phyloP scores from a whole-genome alignment of 116 monocot species.

The Papilionanthe hybrid region DNA sequence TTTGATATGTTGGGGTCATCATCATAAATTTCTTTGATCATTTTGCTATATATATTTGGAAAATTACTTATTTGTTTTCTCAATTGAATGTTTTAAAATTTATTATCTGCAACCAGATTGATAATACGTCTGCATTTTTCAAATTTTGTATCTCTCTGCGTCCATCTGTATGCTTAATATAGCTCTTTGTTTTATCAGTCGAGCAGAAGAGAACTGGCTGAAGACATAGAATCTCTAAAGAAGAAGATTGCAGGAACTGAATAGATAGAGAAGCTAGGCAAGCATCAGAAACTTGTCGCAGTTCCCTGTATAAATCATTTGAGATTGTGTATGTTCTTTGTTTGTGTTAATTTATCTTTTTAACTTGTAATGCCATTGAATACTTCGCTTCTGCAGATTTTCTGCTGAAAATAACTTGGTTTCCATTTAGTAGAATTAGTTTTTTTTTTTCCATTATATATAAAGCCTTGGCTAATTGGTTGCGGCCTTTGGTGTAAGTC shows the following conservation, averaged over 20 bases:
- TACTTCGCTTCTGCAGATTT: background rate
- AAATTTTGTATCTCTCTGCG: too few relatives aligned
- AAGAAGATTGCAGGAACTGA: slow-evolving; percentile 81
- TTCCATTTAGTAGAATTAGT: too few relatives aligned
- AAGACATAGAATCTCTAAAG: slow-evolving; percentile 77
- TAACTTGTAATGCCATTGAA: background rate
- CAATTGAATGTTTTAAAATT: too few relatives aligned
- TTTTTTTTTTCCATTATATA: too few relatives aligned
- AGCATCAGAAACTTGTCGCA: background rate
- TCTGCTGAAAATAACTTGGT: too few relatives aligned
- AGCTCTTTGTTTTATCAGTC: slow-evolving; percentile 34
- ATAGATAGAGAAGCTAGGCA: slow-evolving; percentile 1
- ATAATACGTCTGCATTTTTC: too few relatives aligned
- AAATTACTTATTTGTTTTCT: background rate
- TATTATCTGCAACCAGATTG: too few relatives aligned
- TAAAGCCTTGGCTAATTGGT: too few relatives aligned
- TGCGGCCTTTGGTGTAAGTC: too few relatives aligned
- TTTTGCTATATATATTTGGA: too few relatives aligned
- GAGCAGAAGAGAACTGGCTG: slow-evolving; percentile 79
- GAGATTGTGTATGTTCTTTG: background rate
- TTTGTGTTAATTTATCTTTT: background rate
- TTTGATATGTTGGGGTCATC: too few relatives aligned
- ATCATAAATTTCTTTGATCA: background rate
- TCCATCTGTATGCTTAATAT: background rate
- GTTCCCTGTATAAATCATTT: background rate